Evolutionary conservation across 1,284 basidiomycete genomes (phyloP), one percentile per base, ranked within the genome.

Genomic region (Golubevia pallescens): DNA sequence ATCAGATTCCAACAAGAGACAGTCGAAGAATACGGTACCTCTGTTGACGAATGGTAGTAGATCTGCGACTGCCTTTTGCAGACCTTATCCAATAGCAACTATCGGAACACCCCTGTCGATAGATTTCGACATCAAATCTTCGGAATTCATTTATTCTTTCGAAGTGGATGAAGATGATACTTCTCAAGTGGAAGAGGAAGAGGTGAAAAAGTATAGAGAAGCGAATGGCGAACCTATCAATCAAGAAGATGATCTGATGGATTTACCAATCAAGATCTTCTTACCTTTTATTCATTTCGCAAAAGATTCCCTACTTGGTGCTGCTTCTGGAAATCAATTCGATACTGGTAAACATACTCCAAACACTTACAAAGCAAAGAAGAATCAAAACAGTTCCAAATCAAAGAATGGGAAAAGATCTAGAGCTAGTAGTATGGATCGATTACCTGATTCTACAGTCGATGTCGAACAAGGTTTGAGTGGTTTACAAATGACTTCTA

Each of bases 201-300:
- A 38, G 58, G 20, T 28, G 10, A 34, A 23, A n/a, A 42, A 42
- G 7, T 21, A 51, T 38, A n/a, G 23, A 53, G 58, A 10, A 28
- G 14, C 21, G 42, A 14, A 48, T 24, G 60, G 42, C 6, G 61
- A 20, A 34, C 32, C 14, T 38, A 52, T 54, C 6, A 21, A 19
- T 38, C 14, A 23, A 1, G 54, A 21, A 19, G 62, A 19, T 10
- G 55, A 24, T 23, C 20, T 51, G 19, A 56, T 56, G 24, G 67
- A 28, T 1, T 3, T 74, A 19, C 61, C 71, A 8, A 80, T 77
- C 21, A 75, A 78, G 59, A 77, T 82, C 53, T 82, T 66, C 59
- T 61, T 82, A 8, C 80, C 80, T 1, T 75, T 74, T 53, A 34
- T 81, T 7, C 80, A 82, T 64, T 82, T 78, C 51, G 80, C 69